Evolutionary conservation across 2,329 filamentous ascomycete species (phyloP).

Genomic region (Diaporthe sp.): DNA sequence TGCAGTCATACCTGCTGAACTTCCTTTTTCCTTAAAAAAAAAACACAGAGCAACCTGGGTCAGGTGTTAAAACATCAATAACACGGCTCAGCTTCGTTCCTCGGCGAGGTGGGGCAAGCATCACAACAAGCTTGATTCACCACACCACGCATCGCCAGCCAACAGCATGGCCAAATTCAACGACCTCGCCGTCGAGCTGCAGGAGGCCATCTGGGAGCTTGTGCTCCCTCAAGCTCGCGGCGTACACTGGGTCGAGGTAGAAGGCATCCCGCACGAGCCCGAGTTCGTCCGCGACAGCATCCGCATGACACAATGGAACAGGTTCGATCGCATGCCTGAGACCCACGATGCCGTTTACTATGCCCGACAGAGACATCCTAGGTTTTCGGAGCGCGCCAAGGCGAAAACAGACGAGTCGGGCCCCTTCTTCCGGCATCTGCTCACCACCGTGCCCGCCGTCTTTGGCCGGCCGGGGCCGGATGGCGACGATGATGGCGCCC

Average conservation of each 20-base stretch:
- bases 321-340: not conserved
- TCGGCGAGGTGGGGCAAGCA: not conserved
- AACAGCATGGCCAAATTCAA: constrained; percentile 13
- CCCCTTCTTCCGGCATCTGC: not conserved
- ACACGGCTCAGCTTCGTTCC: not conserved
- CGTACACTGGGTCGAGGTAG: constrained; percentile 13
- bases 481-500: no score
- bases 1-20: not conserved
- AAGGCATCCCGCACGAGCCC: not conserved
- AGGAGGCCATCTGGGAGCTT: not conserved
- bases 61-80: not conserved
- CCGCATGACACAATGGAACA: not conserved
- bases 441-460: constrained; percentile 5
- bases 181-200: constrained; percentile 22
- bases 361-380: not conserved
- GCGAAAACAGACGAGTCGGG: not conserved
- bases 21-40: not conserved
- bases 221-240: constrained; percentile 19
- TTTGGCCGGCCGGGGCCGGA: not conserved
- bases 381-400: not conserved
- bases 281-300: not conserved
- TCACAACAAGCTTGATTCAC: not conserved
- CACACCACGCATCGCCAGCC: not conserved
- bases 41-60: not conserved
- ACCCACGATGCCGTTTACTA: not conserved